phyloP scores from a whole-genome alignment of 352 stramenopile genomes.

The Phytopythium sindhum region DNA sequence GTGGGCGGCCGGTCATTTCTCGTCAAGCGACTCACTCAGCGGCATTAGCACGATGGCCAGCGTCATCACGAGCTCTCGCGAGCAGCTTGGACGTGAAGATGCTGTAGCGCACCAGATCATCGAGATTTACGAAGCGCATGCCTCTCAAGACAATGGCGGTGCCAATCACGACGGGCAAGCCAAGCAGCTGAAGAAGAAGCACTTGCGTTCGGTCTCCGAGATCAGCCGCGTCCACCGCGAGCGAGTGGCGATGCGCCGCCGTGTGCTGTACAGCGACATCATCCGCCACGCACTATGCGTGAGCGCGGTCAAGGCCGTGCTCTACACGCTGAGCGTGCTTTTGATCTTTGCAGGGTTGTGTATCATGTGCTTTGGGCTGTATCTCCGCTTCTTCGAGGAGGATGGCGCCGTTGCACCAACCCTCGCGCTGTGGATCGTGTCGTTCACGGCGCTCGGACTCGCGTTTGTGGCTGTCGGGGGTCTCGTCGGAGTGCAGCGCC shows the following conservation, averaged over 20 bases:
- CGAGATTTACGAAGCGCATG: not conserved
- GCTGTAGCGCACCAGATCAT: not conserved
- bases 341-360: constrained; percentile 47
- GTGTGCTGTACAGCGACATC: constrained; percentile 34
- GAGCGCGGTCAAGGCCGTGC: constrained; percentile 28
- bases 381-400: constrained; percentile 58
- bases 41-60: not conserved
- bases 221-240: constrained; percentile 29
- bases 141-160: not conserved
- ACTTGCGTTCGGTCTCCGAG: constrained; percentile 12
- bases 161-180: not conserved
- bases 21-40: not conserved
- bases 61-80: not conserved
- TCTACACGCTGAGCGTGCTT: constrained; percentile 57
- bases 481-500: constrained; percentile 48
- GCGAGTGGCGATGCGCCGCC: constrained; percentile 24
- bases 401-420: constrained; percentile 47
- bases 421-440: constrained; percentile 47
- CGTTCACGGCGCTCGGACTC: constrained; percentile 41
- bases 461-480: constrained; percentile 39
- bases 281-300: constrained; percentile 27
- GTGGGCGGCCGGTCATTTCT: not conserved
- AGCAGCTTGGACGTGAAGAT: not conserved
- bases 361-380: constrained; percentile 50
- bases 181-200: not conserved